Evolutionary conservation across 2,329 filamentous ascomycete genomes (phyloP).

Genomic region (Curvularia sp.): DNA sequence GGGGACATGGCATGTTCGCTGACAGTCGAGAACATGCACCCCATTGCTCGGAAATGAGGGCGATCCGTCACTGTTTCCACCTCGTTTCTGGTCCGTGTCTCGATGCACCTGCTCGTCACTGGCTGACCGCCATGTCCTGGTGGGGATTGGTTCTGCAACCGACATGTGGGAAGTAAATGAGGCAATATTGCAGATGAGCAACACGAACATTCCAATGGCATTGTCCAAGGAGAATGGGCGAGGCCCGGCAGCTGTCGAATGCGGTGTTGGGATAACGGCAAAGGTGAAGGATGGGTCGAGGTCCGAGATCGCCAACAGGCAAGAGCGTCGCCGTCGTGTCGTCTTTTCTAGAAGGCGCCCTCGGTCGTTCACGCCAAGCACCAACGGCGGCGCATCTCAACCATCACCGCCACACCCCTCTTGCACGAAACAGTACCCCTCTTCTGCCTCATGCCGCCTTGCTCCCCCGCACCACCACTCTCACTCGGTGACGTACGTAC

Average conservation of each 20-base stretch:
- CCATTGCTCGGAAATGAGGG: conserved; percentile 21
- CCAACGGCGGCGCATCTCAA: background rate
- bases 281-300: background rate
- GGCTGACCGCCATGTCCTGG: conserved; percentile 5
- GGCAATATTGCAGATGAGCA: conserved; percentile 14
- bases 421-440: background rate
- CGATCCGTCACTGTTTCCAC: conserved; percentile 12
- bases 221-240: background rate
- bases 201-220: background rate
- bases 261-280: too few species aligned
- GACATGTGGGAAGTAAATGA: conserved; percentile 13
- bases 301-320: too few species aligned
- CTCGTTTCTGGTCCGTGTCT: conserved; percentile 1
- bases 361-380: background rate
- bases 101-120: background rate
- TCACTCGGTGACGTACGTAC: conserved; percentile 4
- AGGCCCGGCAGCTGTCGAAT: background rate
- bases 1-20: conserved; percentile 12
- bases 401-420: background rate
- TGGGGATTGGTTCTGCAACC: conserved; percentile 5
- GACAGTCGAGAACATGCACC: conserved; percentile 10
- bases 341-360: conserved; percentile 4
- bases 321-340: background rate
- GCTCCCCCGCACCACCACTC: conserved; percentile 1
- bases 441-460: background rate